Evolutionary conservation across 1,139 yeast species (phyloP).

Genomic region (Trichomonascaceae sp.): DNA sequence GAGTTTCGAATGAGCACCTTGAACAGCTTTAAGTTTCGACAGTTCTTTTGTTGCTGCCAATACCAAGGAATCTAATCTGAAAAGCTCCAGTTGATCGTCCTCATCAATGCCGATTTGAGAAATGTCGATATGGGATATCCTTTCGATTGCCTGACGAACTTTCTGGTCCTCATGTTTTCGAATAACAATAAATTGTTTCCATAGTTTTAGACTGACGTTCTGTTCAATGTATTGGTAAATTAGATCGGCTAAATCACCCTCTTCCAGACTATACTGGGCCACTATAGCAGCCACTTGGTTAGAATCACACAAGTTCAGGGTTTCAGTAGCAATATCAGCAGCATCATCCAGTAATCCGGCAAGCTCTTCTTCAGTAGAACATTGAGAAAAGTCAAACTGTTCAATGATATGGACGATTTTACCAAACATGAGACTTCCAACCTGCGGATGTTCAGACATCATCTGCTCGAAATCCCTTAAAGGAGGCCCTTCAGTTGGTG

Average conservation of each 20-base stretch:
- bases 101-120: slow-evolving; percentile 65
- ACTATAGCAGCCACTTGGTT: slow-evolving; percentile 29
- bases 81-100: slow-evolving; percentile 32
- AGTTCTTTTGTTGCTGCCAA: slow-evolving; percentile 51
- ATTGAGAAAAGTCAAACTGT: slow-evolving; percentile 31
- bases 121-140: slow-evolving; percentile 53
- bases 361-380: slow-evolving; percentile 32
- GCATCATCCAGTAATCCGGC: slow-evolving; percentile 32
- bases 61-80: slow-evolving; percentile 41
- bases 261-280: slow-evolving; percentile 35
- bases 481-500: not conserved
- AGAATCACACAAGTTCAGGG: slow-evolving; percentile 36
- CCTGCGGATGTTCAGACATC: slow-evolving; percentile 27
- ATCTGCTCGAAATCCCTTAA: slow-evolving; percentile 20
- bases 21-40: slow-evolving; percentile 44
- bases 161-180: slow-evolving; percentile 33
- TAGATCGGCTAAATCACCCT: slow-evolving; percentile 48
- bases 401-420: slow-evolving; percentile 33
- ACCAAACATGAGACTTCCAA: slow-evolving; percentile 27
- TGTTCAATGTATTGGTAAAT: slow-evolving; percentile 66
- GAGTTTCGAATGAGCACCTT: slow-evolving; percentile 50
- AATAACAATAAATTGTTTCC: slow-evolving; percentile 25
- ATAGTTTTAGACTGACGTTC: slow-evolving; percentile 48
- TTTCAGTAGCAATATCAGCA: slow-evolving; percentile 37
- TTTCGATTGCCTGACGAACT: slow-evolving; percentile 36